phyloP scores from a whole-genome alignment of 768 basidiomycete genomes.

The Lentinula aciculospora region DNA sequence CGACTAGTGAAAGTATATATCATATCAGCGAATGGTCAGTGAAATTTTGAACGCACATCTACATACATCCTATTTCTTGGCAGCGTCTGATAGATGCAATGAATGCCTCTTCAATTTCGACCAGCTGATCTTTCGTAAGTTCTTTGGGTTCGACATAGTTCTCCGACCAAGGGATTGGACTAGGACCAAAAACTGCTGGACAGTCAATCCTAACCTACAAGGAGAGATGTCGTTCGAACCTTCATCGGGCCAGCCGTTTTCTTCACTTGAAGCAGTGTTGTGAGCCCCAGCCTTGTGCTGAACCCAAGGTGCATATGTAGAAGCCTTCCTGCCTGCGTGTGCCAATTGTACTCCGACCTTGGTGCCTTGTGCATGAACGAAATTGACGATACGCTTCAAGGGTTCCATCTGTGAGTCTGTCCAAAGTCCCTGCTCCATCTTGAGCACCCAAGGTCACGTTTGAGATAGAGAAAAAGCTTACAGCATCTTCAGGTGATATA shows the following conservation, averaged over 20 bases:
- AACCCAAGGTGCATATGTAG: conserved; percentile 67
- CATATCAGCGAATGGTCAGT: neutral
- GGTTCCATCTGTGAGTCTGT: conserved; percentile 68
- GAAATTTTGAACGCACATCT: neutral
- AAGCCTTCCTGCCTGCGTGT: conserved; percentile 71
- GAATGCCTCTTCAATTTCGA: conserved; percentile 57
- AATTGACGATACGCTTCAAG: conserved; percentile 66
- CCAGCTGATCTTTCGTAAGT: conserved; percentile 50
- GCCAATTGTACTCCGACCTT: conserved; percentile 76
- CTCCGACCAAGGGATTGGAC: conserved; percentile 47
- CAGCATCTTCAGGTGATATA: conserved; percentile 72
- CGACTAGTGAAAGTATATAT: conserved; percentile 37
- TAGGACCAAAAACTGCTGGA: conserved; percentile 55
- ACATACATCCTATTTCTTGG: conserved; percentile 57
- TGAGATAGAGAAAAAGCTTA: conserved; percentile 19
- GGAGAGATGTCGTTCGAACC: conserved; percentile 28
- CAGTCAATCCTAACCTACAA: neutral
- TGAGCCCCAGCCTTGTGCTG: conserved; percentile 28
- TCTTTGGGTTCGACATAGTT: conserved; percentile 51
- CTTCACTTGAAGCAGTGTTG: conserved; percentile 38
- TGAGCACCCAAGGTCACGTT: neutral
- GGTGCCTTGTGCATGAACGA: conserved; percentile 64
- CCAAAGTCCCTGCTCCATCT: conserved; percentile 56
- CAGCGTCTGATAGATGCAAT: conserved; percentile 45
- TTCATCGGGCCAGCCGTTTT: conserved; percentile 64